Conservation (phyloP, 176 grass and related monocot genomes). For the Eragrostis nindensis region DNA sequence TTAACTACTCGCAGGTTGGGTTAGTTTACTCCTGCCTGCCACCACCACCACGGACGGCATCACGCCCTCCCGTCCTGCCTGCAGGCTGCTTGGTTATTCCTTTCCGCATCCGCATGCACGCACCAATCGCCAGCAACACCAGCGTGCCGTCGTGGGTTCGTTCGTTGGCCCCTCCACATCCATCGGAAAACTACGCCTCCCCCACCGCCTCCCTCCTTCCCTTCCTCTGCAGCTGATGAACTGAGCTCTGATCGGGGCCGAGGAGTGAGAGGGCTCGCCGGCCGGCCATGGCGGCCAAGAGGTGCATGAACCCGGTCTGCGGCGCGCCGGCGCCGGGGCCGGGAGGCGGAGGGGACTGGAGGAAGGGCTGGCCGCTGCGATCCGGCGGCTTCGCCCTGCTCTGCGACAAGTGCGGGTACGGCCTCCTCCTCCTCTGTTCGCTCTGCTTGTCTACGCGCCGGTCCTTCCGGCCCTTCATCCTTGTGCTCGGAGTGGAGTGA, state of each 20-base stretch:
- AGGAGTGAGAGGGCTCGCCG: not conserved
- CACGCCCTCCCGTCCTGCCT: not conserved
- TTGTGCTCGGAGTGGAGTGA: not conserved
- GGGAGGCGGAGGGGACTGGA: conserved; percentile 68
- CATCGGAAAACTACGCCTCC: conserved; percentile 58
- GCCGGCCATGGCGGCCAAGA: conserved; percentile 41
- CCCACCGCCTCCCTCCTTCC: conserved; percentile 10
- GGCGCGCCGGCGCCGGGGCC: conserved; percentile 39
- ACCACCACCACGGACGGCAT: not conserved
- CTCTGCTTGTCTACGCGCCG: not conserved
- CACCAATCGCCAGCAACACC: conserved; percentile 19
- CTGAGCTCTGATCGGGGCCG: conserved; percentile 29
- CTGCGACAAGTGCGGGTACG: conserved; percentile 99
- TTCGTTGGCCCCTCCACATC: conserved; percentile 59
- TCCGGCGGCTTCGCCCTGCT: conserved; percentile 74
- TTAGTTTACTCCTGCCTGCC: not conserved
- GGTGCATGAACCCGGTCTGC: conserved; percentile 90
- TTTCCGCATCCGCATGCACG: conserved; percentile 50
- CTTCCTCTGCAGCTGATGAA: not conserved
- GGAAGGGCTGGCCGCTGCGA: conserved; percentile 91
- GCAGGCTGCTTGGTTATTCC: not conserved
- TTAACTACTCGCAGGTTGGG: not conserved
- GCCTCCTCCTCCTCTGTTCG: not conserved
- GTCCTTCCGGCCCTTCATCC: too few relatives aligned
- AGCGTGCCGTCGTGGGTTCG: not conserved